A percentile compares a stretch with the other conserved stretches of the same genome.
These are phyloP conservation scores for Arabidopsis suecica DNA, from an alignment of 345 rosid genomes.

Conservation along the genomic window DNA sequence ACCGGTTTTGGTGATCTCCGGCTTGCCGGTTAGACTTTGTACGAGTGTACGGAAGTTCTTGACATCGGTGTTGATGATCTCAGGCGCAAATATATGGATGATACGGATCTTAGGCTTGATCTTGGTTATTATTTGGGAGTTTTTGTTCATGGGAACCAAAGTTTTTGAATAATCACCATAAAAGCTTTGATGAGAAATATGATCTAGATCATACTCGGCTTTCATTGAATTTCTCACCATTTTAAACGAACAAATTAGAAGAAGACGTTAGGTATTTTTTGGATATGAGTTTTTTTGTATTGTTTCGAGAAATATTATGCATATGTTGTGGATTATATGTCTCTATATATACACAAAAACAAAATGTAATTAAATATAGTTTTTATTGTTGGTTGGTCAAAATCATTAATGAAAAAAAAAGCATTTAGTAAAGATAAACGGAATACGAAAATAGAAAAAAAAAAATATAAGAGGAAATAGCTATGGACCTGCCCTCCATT, in stretches of 20 bases:
- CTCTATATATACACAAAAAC: conserved; percentile 28
- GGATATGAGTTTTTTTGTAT: conserved; percentile 21
- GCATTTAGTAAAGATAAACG: conserved; percentile 10
- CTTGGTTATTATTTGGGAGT: conserved; percentile 63
- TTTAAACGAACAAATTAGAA: not conserved
- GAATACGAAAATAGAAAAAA: conserved; percentile 15
- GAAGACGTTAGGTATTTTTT: not conserved
- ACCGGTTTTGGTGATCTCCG: conserved; percentile 42
- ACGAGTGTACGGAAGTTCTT: conserved; percentile 83
- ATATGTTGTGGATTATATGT: conserved; percentile 31
- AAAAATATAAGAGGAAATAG: conserved; percentile 21
- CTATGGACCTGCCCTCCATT: conserved; percentile 36
- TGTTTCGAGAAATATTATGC: conserved; percentile 25
- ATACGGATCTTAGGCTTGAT: conserved; percentile 79
- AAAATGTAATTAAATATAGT: conserved; percentile 33
- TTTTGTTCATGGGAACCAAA: conserved; percentile 50
- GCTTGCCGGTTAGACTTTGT: conserved; percentile 89
- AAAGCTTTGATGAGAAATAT: conserved; percentile 31
- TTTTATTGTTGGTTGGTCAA: conserved; percentile 31
- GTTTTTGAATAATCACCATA: conserved; percentile 38
- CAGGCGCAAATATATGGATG: conserved; percentile 89
- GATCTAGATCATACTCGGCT: conserved; percentile 34
- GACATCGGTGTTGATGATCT: conserved; percentile 92
- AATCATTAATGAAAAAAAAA: not conserved
- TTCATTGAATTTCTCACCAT: conserved; percentile 43